These are phyloP conservation scores for Pelargonium fulgidum DNA, from an alignment of 441 rosid genomes.

Conservation along the genomic window DNA sequence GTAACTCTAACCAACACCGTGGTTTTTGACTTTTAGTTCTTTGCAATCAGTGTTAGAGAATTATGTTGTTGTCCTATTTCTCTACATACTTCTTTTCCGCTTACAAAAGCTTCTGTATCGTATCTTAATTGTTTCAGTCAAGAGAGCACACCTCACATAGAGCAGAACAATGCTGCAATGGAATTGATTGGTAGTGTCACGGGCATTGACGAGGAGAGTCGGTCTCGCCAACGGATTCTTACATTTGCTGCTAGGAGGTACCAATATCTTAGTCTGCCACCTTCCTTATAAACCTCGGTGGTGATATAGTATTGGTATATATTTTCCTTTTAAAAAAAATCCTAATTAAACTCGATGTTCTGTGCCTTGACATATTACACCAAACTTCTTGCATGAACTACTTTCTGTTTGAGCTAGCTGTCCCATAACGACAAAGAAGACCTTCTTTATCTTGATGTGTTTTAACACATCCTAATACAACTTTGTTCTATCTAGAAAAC, in stretches of 20 bases:
- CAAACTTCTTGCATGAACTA: not conserved
- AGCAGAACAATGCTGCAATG: constrained; percentile 74
- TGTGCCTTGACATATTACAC: constrained; percentile 1
- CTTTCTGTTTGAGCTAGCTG: not conserved
- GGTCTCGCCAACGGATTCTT: constrained; percentile 94
- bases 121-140: constrained; percentile 43
- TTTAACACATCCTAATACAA: not conserved
- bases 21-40: not conserved
- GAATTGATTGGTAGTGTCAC: constrained; percentile 81
- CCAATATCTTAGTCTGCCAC: constrained; percentile 8
- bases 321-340: not conserved
- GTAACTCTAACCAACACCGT: not conserved
- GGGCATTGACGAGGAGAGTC: constrained; percentile 85
- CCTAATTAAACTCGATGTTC: not conserved
- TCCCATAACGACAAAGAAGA: not conserved
- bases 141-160: constrained; percentile 43
- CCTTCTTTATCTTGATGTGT: not conserved
- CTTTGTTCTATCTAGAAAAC: too few species aligned
- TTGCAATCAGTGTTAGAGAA: not conserved
- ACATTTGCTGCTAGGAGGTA: constrained; percentile 98
- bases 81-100: not conserved
- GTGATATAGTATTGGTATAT: not conserved
- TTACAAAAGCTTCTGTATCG: not conserved
- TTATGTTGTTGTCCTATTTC: constrained; percentile 6
- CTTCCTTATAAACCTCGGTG: not conserved